Conservation (phyloP, 345 rosid genomes). For the Lepidium didymum region DNA sequence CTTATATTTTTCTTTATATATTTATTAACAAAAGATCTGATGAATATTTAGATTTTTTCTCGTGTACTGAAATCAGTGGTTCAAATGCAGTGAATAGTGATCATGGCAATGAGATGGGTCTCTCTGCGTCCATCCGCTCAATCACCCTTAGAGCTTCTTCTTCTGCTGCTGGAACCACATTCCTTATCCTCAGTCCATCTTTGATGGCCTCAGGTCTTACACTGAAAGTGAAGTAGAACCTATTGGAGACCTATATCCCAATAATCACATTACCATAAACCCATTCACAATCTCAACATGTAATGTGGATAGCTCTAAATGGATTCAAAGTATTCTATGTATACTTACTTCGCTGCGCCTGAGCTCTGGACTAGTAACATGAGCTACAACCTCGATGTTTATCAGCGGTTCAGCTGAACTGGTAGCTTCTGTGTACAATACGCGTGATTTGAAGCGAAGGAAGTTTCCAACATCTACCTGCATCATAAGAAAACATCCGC, state of each 20-base stretch:
- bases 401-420: slow-evolving; percentile 49
- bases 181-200: slow-evolving; percentile 60
- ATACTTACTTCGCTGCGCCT: slow-evolving; percentile 63
- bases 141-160: slow-evolving; percentile 79
- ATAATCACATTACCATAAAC: slow-evolving; percentile 8
- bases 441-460: slow-evolving; percentile 76
- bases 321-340: background rate
- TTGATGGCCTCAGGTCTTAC: slow-evolving; percentile 64
- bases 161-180: slow-evolving; percentile 83
- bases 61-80: background rate
- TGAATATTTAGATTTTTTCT: background rate
- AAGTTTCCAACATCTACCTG: slow-evolving; percentile 86
- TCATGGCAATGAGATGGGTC: slow-evolving; percentile 23
- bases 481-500: slow-evolving; percentile 9
- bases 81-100: background rate
- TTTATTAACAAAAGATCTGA: too few species aligned
- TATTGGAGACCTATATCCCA: slow-evolving; percentile 62
- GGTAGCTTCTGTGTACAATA: slow-evolving; percentile 62
- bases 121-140: slow-evolving; percentile 76
- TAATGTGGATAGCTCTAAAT: background rate
- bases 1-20: too few species aligned
- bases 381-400: slow-evolving; percentile 76
- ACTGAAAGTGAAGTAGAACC: slow-evolving; percentile 81
- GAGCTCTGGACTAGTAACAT: slow-evolving; percentile 70
- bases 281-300: background rate